Evolutionary conservation across 2,329 filamentous ascomycete genomes (phyloP).

Genomic region (Blastomyces gilchristii): DNA sequence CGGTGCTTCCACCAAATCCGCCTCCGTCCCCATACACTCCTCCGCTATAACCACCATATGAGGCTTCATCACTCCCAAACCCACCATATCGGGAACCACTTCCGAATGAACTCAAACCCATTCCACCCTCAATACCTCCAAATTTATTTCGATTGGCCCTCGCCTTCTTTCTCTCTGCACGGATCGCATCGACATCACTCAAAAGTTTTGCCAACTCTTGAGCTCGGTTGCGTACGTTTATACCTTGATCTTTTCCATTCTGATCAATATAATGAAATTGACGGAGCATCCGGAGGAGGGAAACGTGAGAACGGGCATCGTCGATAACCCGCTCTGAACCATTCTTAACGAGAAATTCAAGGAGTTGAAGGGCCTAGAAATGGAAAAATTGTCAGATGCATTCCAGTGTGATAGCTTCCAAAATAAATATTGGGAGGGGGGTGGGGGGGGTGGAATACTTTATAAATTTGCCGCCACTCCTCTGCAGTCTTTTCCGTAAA

Average conservation of each 20-base stretch:
- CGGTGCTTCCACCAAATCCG: constrained; percentile 73
- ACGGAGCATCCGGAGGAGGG: constrained; percentile 92
- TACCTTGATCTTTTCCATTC: constrained; percentile 95
- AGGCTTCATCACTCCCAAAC: constrained; percentile 68
- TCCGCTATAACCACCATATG: constrained; percentile 58
- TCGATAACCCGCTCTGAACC: constrained; percentile 96
- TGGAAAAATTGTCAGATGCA: not conserved
- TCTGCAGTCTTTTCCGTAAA: constrained; percentile 98
- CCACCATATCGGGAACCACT: constrained; percentile 67
- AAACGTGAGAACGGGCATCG: constrained; percentile 89
- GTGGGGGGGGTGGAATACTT: constrained; percentile 43
- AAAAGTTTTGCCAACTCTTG: constrained; percentile 94
- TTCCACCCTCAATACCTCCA: constrained; percentile 69
- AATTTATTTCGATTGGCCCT: constrained; percentile 87
- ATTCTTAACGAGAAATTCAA: constrained; percentile 75
- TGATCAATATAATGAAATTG: constrained; percentile 95
- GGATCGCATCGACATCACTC: constrained; percentile 52
- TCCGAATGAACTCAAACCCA: constrained; percentile 33
- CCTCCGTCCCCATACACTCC: constrained; percentile 91
- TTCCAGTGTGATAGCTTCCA: not conserved
- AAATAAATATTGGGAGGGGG: not conserved
- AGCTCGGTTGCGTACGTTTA: constrained; percentile 93
- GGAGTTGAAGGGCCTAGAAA: constrained; percentile 63
- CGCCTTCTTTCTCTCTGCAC: constrained; percentile 71
- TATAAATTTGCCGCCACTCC: constrained; percentile 99